phyloP scores from a whole-genome alignment of 352 stramenopile species.

The Phytophthora tubulina region DNA sequence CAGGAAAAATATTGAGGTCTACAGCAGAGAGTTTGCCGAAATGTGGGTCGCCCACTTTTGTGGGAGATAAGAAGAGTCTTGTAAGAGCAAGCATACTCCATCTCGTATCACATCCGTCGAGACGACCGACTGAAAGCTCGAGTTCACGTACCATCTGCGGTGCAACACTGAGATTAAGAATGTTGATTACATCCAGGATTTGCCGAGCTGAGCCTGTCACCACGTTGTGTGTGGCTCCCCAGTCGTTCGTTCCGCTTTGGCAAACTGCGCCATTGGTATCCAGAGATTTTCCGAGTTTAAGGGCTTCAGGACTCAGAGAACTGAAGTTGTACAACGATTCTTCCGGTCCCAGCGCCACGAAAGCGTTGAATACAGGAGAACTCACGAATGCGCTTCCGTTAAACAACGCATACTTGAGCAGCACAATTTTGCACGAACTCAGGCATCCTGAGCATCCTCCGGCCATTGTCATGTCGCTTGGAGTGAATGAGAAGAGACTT shows the following conservation, averaged over 20 bases:
- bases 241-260: slow-evolving; percentile 31
- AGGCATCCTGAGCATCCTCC: slow-evolving; percentile 24
- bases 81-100: slow-evolving; percentile 15
- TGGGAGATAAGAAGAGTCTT: slow-evolving; percentile 6
- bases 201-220: not conserved
- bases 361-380: too few species aligned
- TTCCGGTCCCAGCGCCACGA: not conserved
- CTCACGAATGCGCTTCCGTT: not conserved
- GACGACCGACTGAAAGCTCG: not conserved
- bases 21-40: slow-evolving; percentile 3
- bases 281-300: slow-evolving; percentile 3
- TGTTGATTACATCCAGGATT: not conserved
- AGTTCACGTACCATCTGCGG: slow-evolving; percentile 17
- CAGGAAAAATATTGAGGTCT: not conserved
- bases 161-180: not conserved
- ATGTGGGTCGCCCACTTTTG: not conserved
- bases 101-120: not conserved
- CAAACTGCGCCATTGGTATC: slow-evolving; percentile 22
- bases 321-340: slow-evolving; percentile 27
- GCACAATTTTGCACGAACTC: slow-evolving; percentile 21
- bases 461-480: slow-evolving; percentile 24
- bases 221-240: slow-evolving; percentile 15
- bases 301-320: slow-evolving; percentile 8
- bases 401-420: slow-evolving; percentile 23
- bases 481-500: slow-evolving; percentile 30